Evolutionary conservation across 768 basidiomycete species (phyloP), one percentile per base, ranked within the genome.

Genomic region (Suillus occidentalis): DNA sequence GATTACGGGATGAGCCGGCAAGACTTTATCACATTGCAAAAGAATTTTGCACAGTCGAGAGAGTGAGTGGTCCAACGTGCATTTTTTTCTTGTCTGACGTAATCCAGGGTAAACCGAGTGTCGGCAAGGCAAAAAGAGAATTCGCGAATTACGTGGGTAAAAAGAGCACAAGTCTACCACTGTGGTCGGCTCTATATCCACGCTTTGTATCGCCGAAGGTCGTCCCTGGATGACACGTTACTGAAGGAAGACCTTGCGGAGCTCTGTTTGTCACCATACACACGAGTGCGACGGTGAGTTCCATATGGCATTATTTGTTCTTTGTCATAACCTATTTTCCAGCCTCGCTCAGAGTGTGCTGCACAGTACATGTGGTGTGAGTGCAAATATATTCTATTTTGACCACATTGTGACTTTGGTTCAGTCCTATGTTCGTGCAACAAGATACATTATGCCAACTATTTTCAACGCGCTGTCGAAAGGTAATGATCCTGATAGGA

Each of bases 401-500:
- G 20, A 39, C 18, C 12, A 20, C 52, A 31, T 42, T 28, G 43
- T 76, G 14, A 76, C 55, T 53, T 40, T 52, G 34, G 18, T 62
- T 20, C 69, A 91, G 89, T 87, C 87, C 72, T 92, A 85, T 64
- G 80, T 91, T 45, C 85, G 90, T 63, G 90, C 91, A 7, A 91
- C 89, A 36, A 83, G 87, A 70, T 84, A 85, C 66, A 81, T 84
- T 52, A 79, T 91, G 36, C 88, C 90, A 6, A 75, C 78, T 25
- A 75, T 91, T 55, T 87, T 89, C 70, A 80, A 83, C 65, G 86
- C 89, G 6, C 76, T 93, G 58, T 76, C 77, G 63, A 89, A 87
- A 71, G 94, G 91, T 7, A 88, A 85, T 64, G 94, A 96, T 72
- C 91, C 94, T 12, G 95, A 99, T 76, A 84, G 90, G 31, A 96